Percentiles rank a stretch among this genome's conserved stretches.
Conservation (phyloP, 2,329 filamentous ascomycete species). For the Dothiorella sarmentorum region DNA sequence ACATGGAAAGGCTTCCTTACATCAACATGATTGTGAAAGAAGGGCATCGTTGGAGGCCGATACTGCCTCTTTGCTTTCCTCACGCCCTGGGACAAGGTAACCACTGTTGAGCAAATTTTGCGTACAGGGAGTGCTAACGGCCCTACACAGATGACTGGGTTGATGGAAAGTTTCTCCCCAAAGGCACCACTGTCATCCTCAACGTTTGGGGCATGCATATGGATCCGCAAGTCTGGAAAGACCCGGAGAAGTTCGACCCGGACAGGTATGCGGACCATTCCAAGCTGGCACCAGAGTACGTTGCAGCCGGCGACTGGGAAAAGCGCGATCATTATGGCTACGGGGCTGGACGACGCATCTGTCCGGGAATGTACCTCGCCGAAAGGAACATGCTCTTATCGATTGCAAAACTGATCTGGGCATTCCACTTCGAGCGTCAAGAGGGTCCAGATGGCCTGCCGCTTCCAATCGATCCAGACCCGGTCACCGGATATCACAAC, state of each 20-base stretch:
- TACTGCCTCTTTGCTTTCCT: conserved; percentile 30
- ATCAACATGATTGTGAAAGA: conserved; percentile 29
- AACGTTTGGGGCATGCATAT: conserved; percentile 40
- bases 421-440: conserved; percentile 15
- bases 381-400: conserved; percentile 45
- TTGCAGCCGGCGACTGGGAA: not conserved
- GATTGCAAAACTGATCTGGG: conserved; percentile 17
- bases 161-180: conserved; percentile 42
- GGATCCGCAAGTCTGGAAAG: conserved; percentile 22
- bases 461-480: not conserved
- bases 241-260: conserved; percentile 23
- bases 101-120: conserved; percentile 19
- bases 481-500: conserved; percentile 1
- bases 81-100: conserved; percentile 40
- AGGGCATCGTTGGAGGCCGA: conserved; percentile 34
- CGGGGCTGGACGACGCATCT: conserved; percentile 51
- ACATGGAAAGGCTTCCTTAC: conserved; percentile 5
- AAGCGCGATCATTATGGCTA: conserved; percentile 50
- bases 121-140: too few species aligned
- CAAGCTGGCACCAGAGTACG: not conserved
- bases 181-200: conserved; percentile 38
- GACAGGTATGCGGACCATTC: not conserved
- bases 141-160: conserved; percentile 39
- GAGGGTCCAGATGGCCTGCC: not conserved
- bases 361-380: conserved; percentile 53